These are phyloP conservation scores for Guillardia theta DNA, from an alignment of 78 protist species.

Conservation along the genomic window DNA sequence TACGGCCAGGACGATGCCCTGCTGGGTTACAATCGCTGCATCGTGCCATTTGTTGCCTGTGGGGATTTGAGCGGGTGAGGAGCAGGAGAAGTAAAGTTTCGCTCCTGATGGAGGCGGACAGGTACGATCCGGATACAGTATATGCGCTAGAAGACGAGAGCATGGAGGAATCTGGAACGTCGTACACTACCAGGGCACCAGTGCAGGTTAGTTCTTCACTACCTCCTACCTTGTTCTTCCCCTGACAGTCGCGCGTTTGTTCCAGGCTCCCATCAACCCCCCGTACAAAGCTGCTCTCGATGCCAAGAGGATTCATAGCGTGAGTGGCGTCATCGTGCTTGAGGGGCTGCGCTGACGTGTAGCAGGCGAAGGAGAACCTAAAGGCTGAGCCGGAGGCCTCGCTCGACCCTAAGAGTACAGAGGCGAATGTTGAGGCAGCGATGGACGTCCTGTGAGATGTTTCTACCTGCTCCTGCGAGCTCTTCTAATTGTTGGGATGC, in stretches of 20 bases:
- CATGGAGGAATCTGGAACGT: no score
- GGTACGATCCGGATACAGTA: constrained; percentile 69
- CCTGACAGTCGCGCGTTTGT: background rate
- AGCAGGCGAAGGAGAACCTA: no score
- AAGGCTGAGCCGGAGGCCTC: no score
- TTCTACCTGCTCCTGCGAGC: no score
- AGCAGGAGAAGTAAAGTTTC: no score
- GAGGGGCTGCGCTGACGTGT: no score
- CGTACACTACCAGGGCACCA: background rate
- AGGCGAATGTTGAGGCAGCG: no score
- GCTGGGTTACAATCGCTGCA: constrained; percentile 15
- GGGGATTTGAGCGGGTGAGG: constrained; percentile 86
- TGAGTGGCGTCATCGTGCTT: no score
- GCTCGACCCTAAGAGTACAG: no score
- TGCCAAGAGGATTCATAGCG: background rate
- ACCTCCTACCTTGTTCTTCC: background rate
- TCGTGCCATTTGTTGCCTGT: constrained; percentile 83
- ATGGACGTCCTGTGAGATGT: no score
- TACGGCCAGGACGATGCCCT: background rate
- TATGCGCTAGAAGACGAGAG: constrained; percentile 32
- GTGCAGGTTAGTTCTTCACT: background rate
- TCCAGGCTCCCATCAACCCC: constrained; percentile 11
- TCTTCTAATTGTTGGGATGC: no score
- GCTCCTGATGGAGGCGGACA: no score
- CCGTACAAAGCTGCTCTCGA: background rate